These are phyloP conservation scores for Termitomyces sp. DNA, from an alignment of 768 basidiomycete genomes.

Conservation along the genomic window DNA sequence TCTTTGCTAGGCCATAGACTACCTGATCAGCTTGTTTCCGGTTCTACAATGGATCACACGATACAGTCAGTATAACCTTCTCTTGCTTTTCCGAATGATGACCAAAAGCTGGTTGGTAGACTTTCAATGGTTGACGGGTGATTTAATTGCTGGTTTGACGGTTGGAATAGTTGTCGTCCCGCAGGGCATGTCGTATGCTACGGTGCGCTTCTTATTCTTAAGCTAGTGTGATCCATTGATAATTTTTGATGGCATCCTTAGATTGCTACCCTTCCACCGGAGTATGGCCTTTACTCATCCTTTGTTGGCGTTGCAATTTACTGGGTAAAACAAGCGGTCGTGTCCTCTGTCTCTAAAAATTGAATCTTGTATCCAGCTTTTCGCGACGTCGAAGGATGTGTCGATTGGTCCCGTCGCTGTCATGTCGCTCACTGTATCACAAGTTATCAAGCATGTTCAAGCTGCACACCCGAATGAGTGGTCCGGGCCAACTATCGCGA, in stretches of 20 bases:
- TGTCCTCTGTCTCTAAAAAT: neutral
- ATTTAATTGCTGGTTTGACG: constrained; percentile 86
- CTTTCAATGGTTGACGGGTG: constrained; percentile 76
- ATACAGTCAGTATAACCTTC: constrained; percentile 57
- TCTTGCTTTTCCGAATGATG: neutral
- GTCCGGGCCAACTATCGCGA: constrained; percentile 72
- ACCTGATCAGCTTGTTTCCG: constrained; percentile 75
- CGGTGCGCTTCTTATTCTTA: constrained; percentile 30
- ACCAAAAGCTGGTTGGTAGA: constrained; percentile 33
- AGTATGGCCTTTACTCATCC: constrained; percentile 93
- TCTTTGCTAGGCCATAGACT: constrained; percentile 46
- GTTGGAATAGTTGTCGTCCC: constrained; percentile 96
- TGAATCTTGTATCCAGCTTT: constrained; percentile 47
- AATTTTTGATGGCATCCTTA: constrained; percentile 18
- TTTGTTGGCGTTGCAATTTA: constrained; percentile 86
- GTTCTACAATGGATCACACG: constrained; percentile 80
- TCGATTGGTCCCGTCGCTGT: constrained; percentile 99
- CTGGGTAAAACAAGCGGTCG: constrained; percentile 44
- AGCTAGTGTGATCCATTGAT: neutral
- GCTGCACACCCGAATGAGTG: constrained; percentile 49
- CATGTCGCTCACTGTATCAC: constrained; percentile 86
- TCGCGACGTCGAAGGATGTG: constrained; percentile 97
- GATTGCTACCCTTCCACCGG: constrained; percentile 78
- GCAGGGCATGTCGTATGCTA: constrained; percentile 88
- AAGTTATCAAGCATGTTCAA: constrained; percentile 70